Evolutionary conservation across 305 asterid species (phyloP).

Genomic region (Fraxinus greggii): DNA sequence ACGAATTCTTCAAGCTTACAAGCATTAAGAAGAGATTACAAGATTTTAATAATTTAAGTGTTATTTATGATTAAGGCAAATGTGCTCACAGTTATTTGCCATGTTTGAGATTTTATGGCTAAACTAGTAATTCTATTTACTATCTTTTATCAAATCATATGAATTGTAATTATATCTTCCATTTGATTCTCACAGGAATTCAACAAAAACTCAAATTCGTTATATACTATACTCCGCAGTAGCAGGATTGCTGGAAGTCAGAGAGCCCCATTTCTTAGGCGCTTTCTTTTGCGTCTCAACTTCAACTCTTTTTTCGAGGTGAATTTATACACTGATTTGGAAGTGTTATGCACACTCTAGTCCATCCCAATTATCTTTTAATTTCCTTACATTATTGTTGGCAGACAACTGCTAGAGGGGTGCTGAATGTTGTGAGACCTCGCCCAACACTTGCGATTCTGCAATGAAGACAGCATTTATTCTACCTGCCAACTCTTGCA

Average conservation of each 20-base stretch:
- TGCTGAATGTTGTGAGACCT: conserved; percentile 81
- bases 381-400: conserved; percentile 21
- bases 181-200: conserved; percentile 60
- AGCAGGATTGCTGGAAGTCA: conserved; percentile 99
- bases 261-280: conserved; percentile 96
- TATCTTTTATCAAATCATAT: background rate
- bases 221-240: conserved; percentile 89
- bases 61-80: background rate
- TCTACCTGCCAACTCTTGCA: conserved; percentile 16
- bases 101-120: background rate
- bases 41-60: background rate
- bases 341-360: background rate
- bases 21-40: background rate
- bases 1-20: background rate
- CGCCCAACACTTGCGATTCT: conserved; percentile 56
- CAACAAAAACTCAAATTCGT: conserved; percentile 89
- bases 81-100: background rate
- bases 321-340: conserved; percentile 8
- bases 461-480: conserved; percentile 37
- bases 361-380: conserved; percentile 10
- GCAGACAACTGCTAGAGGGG: conserved; percentile 96
- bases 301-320: conserved; percentile 96
- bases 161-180: background rate
- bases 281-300: conserved; percentile 95
- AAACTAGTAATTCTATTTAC: background rate